These are phyloP conservation scores for Monilinia polystroma DNA, from an alignment of 2,329 filamentous ascomycete species.

Conservation along the genomic window DNA sequence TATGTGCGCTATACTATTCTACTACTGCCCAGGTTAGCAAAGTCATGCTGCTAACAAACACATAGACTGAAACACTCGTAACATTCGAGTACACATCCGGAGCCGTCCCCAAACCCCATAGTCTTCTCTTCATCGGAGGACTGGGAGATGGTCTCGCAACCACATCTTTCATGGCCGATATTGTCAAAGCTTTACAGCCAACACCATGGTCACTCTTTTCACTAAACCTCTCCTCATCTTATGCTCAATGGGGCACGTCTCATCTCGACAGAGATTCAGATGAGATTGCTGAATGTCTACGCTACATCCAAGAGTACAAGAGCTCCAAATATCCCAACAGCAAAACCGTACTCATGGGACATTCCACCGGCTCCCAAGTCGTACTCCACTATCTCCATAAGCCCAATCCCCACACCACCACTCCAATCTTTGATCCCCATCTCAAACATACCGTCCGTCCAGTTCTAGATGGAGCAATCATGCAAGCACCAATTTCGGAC, in stretches of 20 bases:
- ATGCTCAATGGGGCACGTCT: constrained; percentile 42
- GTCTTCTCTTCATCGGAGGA: constrained; percentile 53
- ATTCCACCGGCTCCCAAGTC: constrained; percentile 67
- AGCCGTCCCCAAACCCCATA: constrained; percentile 43
- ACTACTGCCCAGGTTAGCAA: neutral
- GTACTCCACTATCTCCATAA: constrained; percentile 59
- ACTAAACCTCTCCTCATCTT: constrained; percentile 45
- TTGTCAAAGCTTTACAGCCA: constrained; percentile 45
- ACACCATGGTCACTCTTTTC: constrained; percentile 43
- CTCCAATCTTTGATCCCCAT: constrained; percentile 14
- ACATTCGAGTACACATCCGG: constrained; percentile 43
- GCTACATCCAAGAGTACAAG: constrained; percentile 41
- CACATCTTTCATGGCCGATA: constrained; percentile 48
- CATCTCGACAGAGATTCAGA: constrained; percentile 43
- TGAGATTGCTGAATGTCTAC: constrained; percentile 40
- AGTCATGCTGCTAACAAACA: constrained; percentile 13
- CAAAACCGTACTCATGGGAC: constrained; percentile 64
- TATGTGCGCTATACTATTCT: constrained; percentile 34
- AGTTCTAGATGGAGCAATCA: constrained; percentile 55
- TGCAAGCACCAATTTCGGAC: constrained; percentile 64
- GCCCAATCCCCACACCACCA: constrained; percentile 41
- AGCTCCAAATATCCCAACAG: constrained; percentile 30
- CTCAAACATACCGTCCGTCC: constrained; percentile 43
- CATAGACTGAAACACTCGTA: constrained; percentile 43
- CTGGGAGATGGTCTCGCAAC: constrained; percentile 52